Evolutionary conservation across 495 filamentous ascomycete genomes (phyloP).

Genomic region (Parathielavia appendiculata): DNA sequence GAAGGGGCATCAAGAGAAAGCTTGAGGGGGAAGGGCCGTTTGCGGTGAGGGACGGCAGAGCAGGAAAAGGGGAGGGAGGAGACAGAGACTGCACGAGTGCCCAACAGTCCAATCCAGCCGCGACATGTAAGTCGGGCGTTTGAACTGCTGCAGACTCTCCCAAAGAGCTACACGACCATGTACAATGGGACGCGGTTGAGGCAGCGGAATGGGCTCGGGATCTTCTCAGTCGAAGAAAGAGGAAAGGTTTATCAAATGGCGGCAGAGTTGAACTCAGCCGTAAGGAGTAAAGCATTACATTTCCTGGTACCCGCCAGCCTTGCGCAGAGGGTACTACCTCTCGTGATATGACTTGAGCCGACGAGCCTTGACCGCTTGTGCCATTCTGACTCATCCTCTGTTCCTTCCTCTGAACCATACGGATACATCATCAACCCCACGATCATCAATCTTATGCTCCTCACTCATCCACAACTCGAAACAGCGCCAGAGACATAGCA

Average conservation of each 20-base stretch:
- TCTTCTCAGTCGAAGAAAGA: background rate
- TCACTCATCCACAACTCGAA: constrained; percentile 19
- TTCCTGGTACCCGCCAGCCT: no score
- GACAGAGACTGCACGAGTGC: background rate
- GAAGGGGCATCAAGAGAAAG: background rate
- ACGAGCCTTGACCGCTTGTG: background rate
- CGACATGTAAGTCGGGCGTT: background rate
- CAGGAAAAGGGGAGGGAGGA: no score
- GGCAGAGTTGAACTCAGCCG: no score
- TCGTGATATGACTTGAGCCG: no score
- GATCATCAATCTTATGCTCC: background rate
- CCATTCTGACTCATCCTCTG: background rate
- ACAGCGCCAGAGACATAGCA: constrained; percentile 33
- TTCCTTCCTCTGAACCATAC: no score
- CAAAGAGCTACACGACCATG: constrained; percentile 3
- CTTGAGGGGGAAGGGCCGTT: background rate
- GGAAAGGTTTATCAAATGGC: background rate
- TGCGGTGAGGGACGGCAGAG: background rate
- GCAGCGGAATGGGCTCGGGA: background rate
- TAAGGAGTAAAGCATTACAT: no score
- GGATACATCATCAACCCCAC: no score
- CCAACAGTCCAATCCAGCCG: background rate
- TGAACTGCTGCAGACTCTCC: background rate
- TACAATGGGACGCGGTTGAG: background rate
- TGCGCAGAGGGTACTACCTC: no score